phyloP scores from a whole-genome alignment of 371 early-diverging fungal genomes.

The Phascolomyces articulosus region DNA sequence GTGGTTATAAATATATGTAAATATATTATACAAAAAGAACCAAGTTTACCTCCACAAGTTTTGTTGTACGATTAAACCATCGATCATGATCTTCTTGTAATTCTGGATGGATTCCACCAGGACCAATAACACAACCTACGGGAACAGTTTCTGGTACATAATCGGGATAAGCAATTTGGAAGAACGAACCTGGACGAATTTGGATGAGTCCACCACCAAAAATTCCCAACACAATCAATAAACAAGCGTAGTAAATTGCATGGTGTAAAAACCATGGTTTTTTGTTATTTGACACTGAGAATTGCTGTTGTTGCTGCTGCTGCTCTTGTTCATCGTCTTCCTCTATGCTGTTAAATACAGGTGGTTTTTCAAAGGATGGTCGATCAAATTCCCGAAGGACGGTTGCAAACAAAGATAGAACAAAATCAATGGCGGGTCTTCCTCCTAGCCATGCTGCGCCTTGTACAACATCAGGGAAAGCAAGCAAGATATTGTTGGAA shows the following conservation, averaged over 20 bases:
- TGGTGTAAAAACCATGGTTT: slow-evolving; percentile 5
- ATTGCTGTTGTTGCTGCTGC: neutral
- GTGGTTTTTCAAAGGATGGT: neutral
- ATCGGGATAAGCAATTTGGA: slow-evolving; percentile 26
- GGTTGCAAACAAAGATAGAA: slow-evolving; percentile 31
- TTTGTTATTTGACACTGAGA: neutral
- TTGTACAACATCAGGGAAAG: slow-evolving; percentile 35
- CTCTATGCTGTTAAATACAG: too few species aligned
- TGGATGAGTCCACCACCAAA: slow-evolving; percentile 31
- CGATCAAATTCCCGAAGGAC: slow-evolving; percentile 20
- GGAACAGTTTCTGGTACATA: slow-evolving; percentile 32
- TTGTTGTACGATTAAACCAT: slow-evolving; percentile 32
- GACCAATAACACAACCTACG: slow-evolving; percentile 45
- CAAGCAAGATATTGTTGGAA: slow-evolving; percentile 16
- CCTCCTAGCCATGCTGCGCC: slow-evolving; percentile 26
- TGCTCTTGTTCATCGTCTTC: neutral
- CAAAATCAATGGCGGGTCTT: slow-evolving; percentile 33
- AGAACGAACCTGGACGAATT: slow-evolving; percentile 32
- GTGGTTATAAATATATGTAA: neutral
- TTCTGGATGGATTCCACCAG: slow-evolving; percentile 10
- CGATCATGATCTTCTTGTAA: slow-evolving; percentile 18
- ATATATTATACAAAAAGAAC: neutral
- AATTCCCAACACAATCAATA: slow-evolving; percentile 11
- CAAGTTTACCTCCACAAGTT: slow-evolving; percentile 27
- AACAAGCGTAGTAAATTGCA: slow-evolving; percentile 3